Evolutionary conservation across 306 rosid genomes (phyloP).

Genomic region (Senna tora): DNA sequence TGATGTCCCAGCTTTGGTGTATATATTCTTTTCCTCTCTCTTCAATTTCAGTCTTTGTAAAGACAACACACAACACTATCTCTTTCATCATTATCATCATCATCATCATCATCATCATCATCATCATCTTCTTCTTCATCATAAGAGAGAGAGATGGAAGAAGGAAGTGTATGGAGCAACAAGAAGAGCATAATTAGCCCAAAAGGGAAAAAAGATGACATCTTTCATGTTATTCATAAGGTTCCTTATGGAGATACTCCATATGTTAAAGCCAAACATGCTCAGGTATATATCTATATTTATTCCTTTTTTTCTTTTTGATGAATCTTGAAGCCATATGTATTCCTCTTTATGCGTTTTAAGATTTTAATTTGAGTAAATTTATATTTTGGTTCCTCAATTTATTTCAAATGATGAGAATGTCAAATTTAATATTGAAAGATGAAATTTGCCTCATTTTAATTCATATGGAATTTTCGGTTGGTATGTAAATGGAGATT

Average conservation of each 20-base stretch:
- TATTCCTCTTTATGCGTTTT: no score
- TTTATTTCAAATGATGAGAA: no score
- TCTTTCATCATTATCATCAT: not conserved
- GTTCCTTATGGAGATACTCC: constrained; percentile 83
- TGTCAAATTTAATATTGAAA: no score
- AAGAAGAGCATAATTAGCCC: constrained; percentile 2
- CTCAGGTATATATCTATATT: constrained; percentile 58
- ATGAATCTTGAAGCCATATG: no score
- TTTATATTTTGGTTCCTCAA: no score
- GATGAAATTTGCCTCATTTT: no score
- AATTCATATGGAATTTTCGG: no score
- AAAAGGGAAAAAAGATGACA: constrained; percentile 62
- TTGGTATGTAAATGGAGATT: no score
- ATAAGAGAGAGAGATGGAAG: constrained; percentile 44
- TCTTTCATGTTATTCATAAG: constrained; percentile 83
- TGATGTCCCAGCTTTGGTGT: constrained; percentile 30
- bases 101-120: not conserved
- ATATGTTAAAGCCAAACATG: constrained; percentile 92
- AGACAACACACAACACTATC: not conserved
- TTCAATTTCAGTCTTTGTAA: constrained; percentile 8
- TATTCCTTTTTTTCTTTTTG: no score
- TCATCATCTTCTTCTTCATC: constrained; percentile 1
- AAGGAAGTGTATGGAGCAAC: constrained; percentile 28
- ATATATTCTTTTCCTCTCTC: constrained; percentile 35
- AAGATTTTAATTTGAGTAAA: no score